phyloP scores from a whole-genome alignment of 768 basidiomycete species.

The Macrolepiota dolichaula region DNA sequence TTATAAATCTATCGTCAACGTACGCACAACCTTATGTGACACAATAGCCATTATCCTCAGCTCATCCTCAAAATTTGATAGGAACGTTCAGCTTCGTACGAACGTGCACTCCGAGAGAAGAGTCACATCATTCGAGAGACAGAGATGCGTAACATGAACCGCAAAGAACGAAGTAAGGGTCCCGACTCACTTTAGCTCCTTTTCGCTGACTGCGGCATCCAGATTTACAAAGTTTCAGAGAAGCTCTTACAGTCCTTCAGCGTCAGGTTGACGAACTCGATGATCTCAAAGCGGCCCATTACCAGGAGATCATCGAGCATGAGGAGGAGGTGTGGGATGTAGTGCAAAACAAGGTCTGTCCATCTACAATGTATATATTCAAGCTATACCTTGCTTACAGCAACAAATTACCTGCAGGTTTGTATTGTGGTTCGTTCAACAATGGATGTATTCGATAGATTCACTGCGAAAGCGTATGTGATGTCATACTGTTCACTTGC shows the following conservation, averaged over 20 bases:
- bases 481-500: constrained; percentile 14
- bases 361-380: neutral
- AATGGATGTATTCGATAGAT: constrained; percentile 87
- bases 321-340: constrained; percentile 96
- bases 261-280: constrained; percentile 91
- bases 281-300: constrained; percentile 78
- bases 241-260: constrained; percentile 77
- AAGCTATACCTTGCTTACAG: constrained; percentile 9
- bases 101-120: constrained; percentile 77
- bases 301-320: constrained; percentile 85
- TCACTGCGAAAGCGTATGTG: constrained; percentile 82
- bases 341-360: constrained; percentile 76
- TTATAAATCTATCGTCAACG: constrained; percentile 72
- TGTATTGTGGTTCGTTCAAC: constrained; percentile 85
- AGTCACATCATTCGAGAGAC: constrained; percentile 82
- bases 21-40: constrained; percentile 24
- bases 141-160: constrained; percentile 81
- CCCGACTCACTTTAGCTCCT: neutral
- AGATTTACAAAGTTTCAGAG: constrained; percentile 89
- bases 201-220: constrained; percentile 1
- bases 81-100: constrained; percentile 86
- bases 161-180: constrained; percentile 75
- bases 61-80: constrained; percentile 22
- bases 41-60: constrained; percentile 2
- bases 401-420: constrained; percentile 37